Evolutionary conservation across 2,329 filamentous ascomycete species (phyloP).

Genomic region (Claviceps sp.): DNA sequence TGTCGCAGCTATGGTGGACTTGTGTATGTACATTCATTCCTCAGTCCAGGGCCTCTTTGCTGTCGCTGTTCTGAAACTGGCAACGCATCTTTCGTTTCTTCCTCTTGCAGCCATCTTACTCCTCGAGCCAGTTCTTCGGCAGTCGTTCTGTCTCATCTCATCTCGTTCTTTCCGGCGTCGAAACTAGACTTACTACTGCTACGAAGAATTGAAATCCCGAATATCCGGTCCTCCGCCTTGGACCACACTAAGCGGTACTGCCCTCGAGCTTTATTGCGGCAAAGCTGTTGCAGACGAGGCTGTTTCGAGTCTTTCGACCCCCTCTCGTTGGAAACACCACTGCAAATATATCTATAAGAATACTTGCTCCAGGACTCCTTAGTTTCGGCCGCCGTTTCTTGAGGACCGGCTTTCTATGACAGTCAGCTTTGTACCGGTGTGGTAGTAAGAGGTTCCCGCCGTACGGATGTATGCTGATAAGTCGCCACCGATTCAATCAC

Average conservation of each 20-base stretch:
- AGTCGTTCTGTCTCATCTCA: slow-evolving; percentile 4
- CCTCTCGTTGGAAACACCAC: neutral
- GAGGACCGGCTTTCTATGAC: neutral
- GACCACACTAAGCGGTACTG: neutral
- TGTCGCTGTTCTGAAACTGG: neutral
- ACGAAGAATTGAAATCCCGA: neutral
- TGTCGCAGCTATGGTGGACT: neutral
- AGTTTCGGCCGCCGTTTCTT: neutral
- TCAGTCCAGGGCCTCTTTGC: neutral
- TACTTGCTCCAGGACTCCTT: neutral
- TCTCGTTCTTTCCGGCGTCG: neutral
- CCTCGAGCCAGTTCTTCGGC: slow-evolving; percentile 2
- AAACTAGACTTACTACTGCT: neutral
- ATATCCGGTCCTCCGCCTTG: neutral
- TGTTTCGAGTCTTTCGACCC: neutral
- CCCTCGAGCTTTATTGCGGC: neutral
- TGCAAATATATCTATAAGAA: neutral
- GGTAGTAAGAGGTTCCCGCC: slow-evolving; percentile 26
- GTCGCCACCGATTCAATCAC: slow-evolving; percentile 15
- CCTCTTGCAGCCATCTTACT: neutral
- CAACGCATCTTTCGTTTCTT: neutral
- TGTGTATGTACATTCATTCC: neutral
- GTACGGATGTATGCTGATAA: slow-evolving; percentile 39
- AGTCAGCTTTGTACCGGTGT: neutral
- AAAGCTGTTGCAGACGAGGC: neutral